Evolutionary conservation across 129 eudicot genomes (phyloP), one percentile per base, ranked within the genome.

Genomic region (Kitagawia praeruptora): DNA sequence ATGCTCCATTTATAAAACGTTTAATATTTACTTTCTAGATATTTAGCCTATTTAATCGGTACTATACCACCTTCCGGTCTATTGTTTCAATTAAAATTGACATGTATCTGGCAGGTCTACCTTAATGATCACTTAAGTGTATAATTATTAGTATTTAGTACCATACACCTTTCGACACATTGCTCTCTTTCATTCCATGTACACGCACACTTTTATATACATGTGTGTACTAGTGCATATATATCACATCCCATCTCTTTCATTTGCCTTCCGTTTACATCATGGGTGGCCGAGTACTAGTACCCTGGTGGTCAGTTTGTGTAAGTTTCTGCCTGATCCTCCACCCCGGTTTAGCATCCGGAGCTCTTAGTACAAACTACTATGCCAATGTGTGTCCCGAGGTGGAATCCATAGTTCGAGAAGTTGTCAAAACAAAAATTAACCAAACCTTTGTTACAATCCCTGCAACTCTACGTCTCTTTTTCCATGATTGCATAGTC

Each of bases 401-500:
- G 73, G 94, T 93, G 0, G 98, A 93, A 81, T 70, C 73, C 37
- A 84, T 91, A 27, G 98, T 93, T 4, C 78, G 90, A 38, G 78
- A 77, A 0, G 94, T 82, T 4, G 98, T 93, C 16, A 49, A 48
- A 10, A 79, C 83, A 1, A 91, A 93, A 76, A 74, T 91, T 45
- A 74, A 71, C 18, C 97, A 91, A 64, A 93, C 98, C 0, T 86
- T 87, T n/a, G 91, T 87, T 28, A 93, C 98, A 44, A 84, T 87
- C 54, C 98, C 98, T 1, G 98, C 86, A 34, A 82, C 86, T 45
- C 88, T 93, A 75, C 98, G 97, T 47, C 85, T 91, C 81, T 91
- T 89, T 86, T 93, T 93, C 89, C 98, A 93, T 25, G 98, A 93
- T 73, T 93, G 98, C 82, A 82, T 93, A 70, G 98, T 91, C 39